Conservation (phyloP, 2,329 filamentous ascomycete species). For the Pseudocercospora musae region DNA sequence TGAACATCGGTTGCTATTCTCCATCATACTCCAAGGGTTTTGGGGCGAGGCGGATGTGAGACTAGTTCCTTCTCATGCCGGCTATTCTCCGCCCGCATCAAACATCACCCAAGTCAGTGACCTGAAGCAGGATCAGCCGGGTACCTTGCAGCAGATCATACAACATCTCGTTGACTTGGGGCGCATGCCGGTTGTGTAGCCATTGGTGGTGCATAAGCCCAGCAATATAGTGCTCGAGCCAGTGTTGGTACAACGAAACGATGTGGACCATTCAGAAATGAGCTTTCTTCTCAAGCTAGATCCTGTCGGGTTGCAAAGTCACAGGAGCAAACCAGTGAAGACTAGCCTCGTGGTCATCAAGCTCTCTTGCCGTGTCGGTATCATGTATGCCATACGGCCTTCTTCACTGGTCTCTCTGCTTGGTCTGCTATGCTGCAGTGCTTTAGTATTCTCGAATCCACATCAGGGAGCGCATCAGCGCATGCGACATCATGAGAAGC, state of each 20-base stretch:
- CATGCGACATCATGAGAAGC: slow-evolving; percentile 7
- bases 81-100: background rate
- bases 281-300: background rate
- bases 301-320: background rate
- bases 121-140: background rate
- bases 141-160: background rate
- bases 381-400: slow-evolving; percentile 10
- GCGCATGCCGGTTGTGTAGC: background rate
- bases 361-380: background rate
- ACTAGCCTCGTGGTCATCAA: slow-evolving; percentile 12
- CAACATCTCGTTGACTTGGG: background rate
- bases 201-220: background rate
- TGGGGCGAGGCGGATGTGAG: background rate
- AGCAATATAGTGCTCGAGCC: slow-evolving; percentile 2
- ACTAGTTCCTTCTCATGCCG: background rate
- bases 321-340: slow-evolving; percentile 15
- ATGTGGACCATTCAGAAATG: background rate
- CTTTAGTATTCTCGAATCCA: slow-evolving; percentile 3
- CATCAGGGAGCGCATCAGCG: slow-evolving; percentile 7
- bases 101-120: background rate
- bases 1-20: background rate
- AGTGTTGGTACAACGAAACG: background rate
- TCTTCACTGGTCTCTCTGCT: background rate
- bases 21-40: background rate
- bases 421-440: background rate